Evolutionary conservation across 345 rosid genomes (phyloP).

Genomic region (Eucalyptus sp.): DNA sequence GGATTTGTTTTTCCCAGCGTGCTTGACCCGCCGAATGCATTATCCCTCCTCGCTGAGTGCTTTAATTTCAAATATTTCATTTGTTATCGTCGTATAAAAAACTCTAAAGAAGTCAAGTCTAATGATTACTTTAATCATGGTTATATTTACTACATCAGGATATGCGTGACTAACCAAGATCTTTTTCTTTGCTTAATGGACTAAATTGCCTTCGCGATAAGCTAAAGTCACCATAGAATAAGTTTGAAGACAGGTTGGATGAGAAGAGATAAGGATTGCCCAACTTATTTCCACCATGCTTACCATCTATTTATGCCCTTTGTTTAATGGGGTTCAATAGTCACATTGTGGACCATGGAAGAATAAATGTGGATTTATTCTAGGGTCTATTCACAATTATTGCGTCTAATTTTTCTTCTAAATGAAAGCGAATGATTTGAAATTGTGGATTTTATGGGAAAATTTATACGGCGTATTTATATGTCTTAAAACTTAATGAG

Average conservation of each 20-base stretch:
- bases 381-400: not conserved
- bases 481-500: not conserved
- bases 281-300: not conserved
- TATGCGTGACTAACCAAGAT: not conserved
- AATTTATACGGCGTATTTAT: not conserved
- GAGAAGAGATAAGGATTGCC: not conserved
- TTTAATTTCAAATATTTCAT: not conserved
- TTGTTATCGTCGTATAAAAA: accelerated
- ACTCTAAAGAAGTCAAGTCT: not conserved
- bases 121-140: not conserved
- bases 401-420: not conserved
- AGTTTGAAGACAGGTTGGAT: not conserved
- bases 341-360: not conserved
- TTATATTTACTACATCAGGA: not conserved
- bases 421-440: not conserved
- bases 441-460: not conserved
- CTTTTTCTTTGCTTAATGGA: not conserved
- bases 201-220: not conserved
- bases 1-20: not conserved
- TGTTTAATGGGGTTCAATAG: not conserved
- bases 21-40: accelerated
- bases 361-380: not conserved
- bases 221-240: not conserved
- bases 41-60: accelerated
- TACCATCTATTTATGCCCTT: not conserved